Conservation (phyloP, 208 protist species). For the Crithidia acanthocephali region DNA sequence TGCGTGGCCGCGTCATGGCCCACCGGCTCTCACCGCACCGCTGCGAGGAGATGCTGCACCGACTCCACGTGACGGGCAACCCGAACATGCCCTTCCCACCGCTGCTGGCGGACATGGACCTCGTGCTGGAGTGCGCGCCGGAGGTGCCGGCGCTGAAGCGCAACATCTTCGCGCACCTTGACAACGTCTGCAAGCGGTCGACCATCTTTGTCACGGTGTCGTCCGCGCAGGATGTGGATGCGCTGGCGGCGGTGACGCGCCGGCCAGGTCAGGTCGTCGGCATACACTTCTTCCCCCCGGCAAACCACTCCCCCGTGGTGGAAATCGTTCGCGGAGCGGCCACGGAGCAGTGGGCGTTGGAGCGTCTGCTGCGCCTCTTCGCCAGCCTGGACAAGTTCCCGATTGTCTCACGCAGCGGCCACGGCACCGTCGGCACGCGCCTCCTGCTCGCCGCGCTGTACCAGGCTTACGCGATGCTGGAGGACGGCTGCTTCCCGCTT, state of each 20-base stretch:
- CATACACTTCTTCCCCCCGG: slow-evolving; percentile 87
- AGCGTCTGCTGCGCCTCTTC: slow-evolving; percentile 49
- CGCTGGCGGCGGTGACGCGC: slow-evolving; percentile 61
- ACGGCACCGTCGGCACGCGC: slow-evolving; percentile 75
- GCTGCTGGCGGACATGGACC: slow-evolving; percentile 50
- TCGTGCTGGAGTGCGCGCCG: slow-evolving; percentile 79
- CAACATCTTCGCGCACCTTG: slow-evolving; percentile 74
- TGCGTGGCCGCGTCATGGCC: slow-evolving; percentile 39
- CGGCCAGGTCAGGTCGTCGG: slow-evolving; percentile 70
- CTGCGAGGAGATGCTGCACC: slow-evolving; percentile 36
- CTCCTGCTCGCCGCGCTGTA: slow-evolving; percentile 72
- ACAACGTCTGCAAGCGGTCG: slow-evolving; percentile 61
- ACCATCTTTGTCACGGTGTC: slow-evolving; percentile 79
- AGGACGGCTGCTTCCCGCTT: slow-evolving; percentile 80
- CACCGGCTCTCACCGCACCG: slow-evolving; percentile 34
- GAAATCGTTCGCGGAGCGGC: slow-evolving; percentile 59
- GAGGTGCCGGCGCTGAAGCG: slow-evolving; percentile 72
- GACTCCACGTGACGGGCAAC: slow-evolving; percentile 39
- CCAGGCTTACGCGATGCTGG: slow-evolving; percentile 84
- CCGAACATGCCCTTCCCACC: slow-evolving; percentile 38
- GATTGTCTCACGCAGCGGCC: slow-evolving; percentile 69
- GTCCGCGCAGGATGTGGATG: slow-evolving; percentile 61
- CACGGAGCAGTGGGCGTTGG: slow-evolving; percentile 62
- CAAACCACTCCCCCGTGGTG: slow-evolving; percentile 82
- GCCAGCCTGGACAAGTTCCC: slow-evolving; percentile 69